Evolutionary conservation across 2,329 filamentous ascomycete genomes (phyloP).

Genomic region (Pseudopyricularia javanii): DNA sequence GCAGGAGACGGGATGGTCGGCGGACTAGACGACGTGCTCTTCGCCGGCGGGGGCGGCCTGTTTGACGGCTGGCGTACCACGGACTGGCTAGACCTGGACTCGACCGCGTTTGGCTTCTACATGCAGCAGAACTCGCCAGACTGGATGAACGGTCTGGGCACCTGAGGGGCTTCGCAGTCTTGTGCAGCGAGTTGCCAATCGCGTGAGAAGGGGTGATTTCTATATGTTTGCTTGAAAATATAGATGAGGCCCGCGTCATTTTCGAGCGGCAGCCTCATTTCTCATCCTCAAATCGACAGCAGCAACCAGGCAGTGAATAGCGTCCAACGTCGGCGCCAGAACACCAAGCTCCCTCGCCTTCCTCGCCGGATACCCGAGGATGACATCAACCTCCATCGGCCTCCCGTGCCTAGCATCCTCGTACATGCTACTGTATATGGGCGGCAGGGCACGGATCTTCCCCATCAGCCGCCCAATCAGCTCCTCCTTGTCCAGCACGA

Average conservation of each 20-base stretch:
- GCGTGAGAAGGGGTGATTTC: no score
- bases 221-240: no score
- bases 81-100: background rate
- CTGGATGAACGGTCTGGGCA: background rate
- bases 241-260: no score
- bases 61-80: background rate
- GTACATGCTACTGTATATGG: conserved; percentile 39
- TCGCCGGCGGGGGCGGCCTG: background rate
- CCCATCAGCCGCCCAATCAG: conserved; percentile 32
- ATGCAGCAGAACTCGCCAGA: background rate
- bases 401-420: conserved; percentile 43
- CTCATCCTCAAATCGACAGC: conserved; percentile 15
- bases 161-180: background rate
- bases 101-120: background rate
- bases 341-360: conserved; percentile 41
- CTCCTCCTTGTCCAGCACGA: conserved; percentile 27
- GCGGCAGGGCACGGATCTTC: conserved; percentile 31
- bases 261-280: background rate
- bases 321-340: conserved; percentile 37
- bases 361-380: conserved; percentile 46
- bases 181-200: no score
- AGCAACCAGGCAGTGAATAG: conserved; percentile 20
- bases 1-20: background rate
- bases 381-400: conserved; percentile 50
- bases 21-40: background rate